Evolutionary conservation across 78 protist species (phyloP).

Genomic region (Emiliania huxleyi): DNA sequence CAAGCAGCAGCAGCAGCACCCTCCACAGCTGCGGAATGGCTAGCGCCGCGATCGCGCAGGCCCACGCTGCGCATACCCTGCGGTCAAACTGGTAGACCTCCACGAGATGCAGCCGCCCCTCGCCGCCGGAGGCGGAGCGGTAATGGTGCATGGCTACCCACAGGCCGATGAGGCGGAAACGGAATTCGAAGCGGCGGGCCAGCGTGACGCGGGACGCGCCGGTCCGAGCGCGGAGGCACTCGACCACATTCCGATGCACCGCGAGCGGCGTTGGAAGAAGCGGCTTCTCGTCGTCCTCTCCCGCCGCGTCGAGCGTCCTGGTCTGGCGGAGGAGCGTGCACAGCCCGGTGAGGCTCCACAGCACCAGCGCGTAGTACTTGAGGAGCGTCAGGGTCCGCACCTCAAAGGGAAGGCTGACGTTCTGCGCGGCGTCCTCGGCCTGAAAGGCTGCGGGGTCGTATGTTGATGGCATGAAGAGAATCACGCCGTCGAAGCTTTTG

Average conservation of each 20-base stretch:
- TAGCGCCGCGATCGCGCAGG: too few relatives aligned
- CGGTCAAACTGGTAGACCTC: not conserved
- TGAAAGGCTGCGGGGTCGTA: not conserved
- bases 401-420: not conserved
- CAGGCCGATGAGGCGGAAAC: not conserved
- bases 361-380: not conserved
- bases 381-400: not conserved
- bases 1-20: too few relatives aligned
- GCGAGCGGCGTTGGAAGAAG: not conserved
- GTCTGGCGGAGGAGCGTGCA: not conserved
- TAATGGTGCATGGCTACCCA: not conserved
- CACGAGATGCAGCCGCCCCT: not conserved
- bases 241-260: not conserved
- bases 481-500: not conserved
- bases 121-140: not conserved
- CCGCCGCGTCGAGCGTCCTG: not conserved
- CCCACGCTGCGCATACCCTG: too few relatives aligned
- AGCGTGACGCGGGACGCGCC: too few relatives aligned
- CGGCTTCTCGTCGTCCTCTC: not conserved
- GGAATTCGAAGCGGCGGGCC: not conserved
- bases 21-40: too few relatives aligned
- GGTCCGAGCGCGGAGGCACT: too few relatives aligned
- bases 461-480: not conserved
- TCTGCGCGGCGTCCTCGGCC: not conserved
- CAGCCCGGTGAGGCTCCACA: not conserved